phyloP scores from a whole-genome alignment of 192 early-diverging fungal genomes.

The Kappamyces sp. region DNA sequence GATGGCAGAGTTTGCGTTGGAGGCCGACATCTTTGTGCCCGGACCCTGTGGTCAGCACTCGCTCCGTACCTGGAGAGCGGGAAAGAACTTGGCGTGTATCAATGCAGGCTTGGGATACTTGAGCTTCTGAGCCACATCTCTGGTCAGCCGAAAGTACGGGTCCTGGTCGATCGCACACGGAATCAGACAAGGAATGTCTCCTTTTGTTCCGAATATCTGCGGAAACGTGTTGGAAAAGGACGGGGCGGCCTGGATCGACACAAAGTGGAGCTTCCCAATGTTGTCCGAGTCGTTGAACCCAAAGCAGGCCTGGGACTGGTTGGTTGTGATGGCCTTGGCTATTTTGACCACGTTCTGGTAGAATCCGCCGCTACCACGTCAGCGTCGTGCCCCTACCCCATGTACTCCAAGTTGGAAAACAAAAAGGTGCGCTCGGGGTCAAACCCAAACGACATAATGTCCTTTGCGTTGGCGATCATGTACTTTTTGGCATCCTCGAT shows the following conservation, averaged over 20 bases:
- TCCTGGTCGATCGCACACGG: slow-evolving; percentile 99
- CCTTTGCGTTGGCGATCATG: slow-evolving; percentile 74
- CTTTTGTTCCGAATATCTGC: slow-evolving; percentile 83
- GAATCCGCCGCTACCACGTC: slow-evolving; percentile 64
- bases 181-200: slow-evolving; percentile 91
- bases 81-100: slow-evolving; percentile 93
- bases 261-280: slow-evolving; percentile 92
- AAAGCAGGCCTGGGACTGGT: slow-evolving; percentile 78
- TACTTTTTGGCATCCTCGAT: slow-evolving; percentile 73
- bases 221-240: slow-evolving; percentile 94
- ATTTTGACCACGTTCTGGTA: slow-evolving; percentile 91
- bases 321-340: slow-evolving; percentile 78
- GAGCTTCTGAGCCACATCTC: slow-evolving; percentile 84
- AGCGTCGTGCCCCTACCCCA: slow-evolving; percentile 56
- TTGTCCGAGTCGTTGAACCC: slow-evolving; percentile 84
- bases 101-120: slow-evolving; percentile 95
- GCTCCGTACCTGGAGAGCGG: slow-evolving; percentile 52
- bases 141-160: slow-evolving; percentile 96
- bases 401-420: slow-evolving; percentile 85
- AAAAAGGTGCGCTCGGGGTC: slow-evolving; percentile 95
- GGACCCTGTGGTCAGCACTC: slow-evolving; percentile 51
- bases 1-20: slow-evolving; percentile 80
- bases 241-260: slow-evolving; percentile 87
- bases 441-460: slow-evolving; percentile 93
- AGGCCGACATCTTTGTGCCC: slow-evolving; percentile 92